Percentiles rank a stretch among this genome's conserved stretches.
Evolutionary conservation across 768 basidiomycete species (phyloP).

Genomic region (Mycena pura): DNA sequence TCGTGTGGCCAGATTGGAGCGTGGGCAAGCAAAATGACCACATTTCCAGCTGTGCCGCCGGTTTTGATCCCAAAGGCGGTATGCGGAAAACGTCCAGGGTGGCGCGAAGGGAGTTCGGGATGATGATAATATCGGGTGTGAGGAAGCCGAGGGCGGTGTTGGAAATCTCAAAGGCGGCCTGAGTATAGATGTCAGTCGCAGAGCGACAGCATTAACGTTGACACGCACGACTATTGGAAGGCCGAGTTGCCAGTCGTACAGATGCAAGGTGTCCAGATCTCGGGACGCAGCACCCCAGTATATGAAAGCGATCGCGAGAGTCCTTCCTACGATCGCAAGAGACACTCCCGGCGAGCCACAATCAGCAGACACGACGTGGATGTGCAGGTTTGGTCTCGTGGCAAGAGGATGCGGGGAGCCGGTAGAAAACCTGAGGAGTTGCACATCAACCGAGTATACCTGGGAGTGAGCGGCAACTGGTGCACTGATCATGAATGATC

Average conservation of each 20-base stretch:
- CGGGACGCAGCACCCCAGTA: background rate
- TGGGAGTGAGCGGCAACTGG: background rate
- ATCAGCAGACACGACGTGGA: background rate
- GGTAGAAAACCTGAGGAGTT: conserved; percentile 13
- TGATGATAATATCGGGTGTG: background rate
- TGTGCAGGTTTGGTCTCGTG: background rate
- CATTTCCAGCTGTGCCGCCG: no score
- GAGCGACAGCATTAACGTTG: background rate
- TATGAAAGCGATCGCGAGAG: background rate
- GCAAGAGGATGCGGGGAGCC: conserved; percentile 13
- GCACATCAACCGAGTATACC: background rate
- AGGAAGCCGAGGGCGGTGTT: conserved; percentile 16
- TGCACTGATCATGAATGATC: background rate
- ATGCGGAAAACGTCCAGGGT: conserved; percentile 10
- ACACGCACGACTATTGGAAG: background rate
- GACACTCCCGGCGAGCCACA: background rate
- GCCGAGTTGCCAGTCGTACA: conserved; percentile 5
- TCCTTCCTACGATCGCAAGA: conserved; percentile 8
- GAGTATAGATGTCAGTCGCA: background rate
- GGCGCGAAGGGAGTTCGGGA: background rate
- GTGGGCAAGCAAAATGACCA: background rate
- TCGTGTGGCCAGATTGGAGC: background rate
- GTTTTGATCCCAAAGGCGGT: no score
- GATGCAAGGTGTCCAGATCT: background rate
- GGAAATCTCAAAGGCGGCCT: background rate